phyloP scores from a whole-genome alignment of 176 grass and related monocot species.

The Hordeum marinum region DNA sequence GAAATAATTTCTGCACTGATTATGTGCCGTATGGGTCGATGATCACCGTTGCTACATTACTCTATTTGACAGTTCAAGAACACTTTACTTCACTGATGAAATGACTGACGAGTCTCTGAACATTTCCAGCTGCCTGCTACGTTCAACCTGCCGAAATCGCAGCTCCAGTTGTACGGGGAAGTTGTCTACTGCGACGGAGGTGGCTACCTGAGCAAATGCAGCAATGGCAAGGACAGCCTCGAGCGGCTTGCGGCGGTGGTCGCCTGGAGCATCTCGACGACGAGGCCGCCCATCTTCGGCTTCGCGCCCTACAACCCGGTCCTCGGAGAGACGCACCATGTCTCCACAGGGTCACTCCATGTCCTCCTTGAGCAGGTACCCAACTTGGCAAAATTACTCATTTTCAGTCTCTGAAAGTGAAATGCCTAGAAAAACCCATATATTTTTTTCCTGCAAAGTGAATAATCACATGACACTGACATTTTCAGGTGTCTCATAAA shows the following conservation, averaged over 20 bases:
- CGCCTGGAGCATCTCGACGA: conserved; percentile 88
- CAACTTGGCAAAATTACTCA: not conserved
- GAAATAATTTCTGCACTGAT: too few species aligned
- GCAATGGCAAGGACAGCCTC: conserved; percentile 34
- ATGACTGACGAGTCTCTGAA: not conserved
- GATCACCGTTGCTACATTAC: not conserved
- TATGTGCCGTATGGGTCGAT: not conserved
- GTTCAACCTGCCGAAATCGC: conserved; percentile 98
- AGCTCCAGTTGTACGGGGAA: conserved; percentile 92
- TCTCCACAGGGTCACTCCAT: conserved; percentile 56
- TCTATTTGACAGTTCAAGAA: not conserved
- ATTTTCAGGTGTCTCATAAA: conserved; percentile 65
- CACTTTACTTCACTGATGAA: not conserved
- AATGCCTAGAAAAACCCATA: not conserved
- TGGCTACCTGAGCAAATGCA: conserved; percentile 46
- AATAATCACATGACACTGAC: not conserved
- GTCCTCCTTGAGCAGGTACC: conserved; percentile 83
- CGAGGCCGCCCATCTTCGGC: conserved; percentile 78
- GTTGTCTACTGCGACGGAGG: conserved; percentile 66
- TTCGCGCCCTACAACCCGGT: conserved; percentile 91
- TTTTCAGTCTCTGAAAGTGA: not conserved
- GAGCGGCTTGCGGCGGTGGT: conserved; percentile 64
- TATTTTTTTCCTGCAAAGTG: not conserved
- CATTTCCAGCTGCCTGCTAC: conserved; percentile 64
- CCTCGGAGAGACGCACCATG: conserved; percentile 95